Evolutionary conservation across 768 basidiomycete genomes (phyloP).

Genomic region (Hypholoma fasciculare): DNA sequence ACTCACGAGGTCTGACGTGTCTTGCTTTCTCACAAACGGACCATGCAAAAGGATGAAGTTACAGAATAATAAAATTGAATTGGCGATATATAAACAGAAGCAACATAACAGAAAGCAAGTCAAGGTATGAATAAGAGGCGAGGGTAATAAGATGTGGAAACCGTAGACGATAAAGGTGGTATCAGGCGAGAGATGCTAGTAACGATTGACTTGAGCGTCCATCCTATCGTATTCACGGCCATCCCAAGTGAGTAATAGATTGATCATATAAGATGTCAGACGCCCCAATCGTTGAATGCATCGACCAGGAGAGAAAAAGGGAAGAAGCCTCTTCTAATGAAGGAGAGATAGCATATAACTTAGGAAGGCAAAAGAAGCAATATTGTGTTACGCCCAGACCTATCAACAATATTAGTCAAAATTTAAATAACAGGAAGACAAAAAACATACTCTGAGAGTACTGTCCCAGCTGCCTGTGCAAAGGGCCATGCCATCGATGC

Average conservation of each 20-base stretch:
- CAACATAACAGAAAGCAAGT: constrained; percentile 23
- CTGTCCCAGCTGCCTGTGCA: constrained; percentile 99
- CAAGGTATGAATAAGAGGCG: constrained; percentile 31
- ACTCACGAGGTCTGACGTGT: constrained; percentile 16
- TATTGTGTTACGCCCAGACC: constrained; percentile 78
- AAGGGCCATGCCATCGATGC: constrained; percentile 95
- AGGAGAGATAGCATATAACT: constrained; percentile 9
- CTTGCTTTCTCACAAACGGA: background rate
- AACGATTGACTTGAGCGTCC: constrained; percentile 66
- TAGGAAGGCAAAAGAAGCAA: constrained; percentile 14
- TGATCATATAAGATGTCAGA: constrained; percentile 48
- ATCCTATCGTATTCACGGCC: constrained; percentile 36
- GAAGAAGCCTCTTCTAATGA: constrained; percentile 7
- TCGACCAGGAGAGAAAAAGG: constrained; percentile 19
- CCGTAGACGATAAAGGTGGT: constrained; percentile 21
- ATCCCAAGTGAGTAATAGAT: constrained; percentile 58
- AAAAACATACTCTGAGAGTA: constrained; percentile 78
- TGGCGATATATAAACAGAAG: constrained; percentile 49
- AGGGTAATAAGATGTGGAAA: constrained; percentile 29
- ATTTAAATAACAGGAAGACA: constrained; percentile 3
- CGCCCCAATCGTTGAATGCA: constrained; percentile 18
- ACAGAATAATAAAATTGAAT: constrained; percentile 32
- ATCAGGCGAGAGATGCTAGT: constrained; percentile 38
- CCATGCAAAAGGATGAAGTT: background rate
- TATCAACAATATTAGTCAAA: constrained; percentile 28